These are phyloP conservation scores for Xylaria longipes DNA, from an alignment of 495 filamentous ascomycete genomes.

Conservation along the genomic window DNA sequence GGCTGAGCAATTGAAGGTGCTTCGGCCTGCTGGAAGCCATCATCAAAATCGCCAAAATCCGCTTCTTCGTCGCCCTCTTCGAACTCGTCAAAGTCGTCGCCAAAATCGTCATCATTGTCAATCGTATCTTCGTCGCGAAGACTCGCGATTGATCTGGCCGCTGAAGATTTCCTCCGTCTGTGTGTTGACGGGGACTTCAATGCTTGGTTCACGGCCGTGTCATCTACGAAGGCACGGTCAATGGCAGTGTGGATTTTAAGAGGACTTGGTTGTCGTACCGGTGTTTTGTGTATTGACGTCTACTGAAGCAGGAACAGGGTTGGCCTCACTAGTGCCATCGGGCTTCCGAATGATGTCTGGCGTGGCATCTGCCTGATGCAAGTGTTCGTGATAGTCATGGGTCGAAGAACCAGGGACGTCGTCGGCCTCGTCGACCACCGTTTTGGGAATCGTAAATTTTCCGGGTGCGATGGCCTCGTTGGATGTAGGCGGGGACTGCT, in stretches of 20 bases:
- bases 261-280: conserved; percentile 47
- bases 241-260: conserved; percentile 43
- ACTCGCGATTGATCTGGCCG: conserved; percentile 41
- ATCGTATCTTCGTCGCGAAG: conserved; percentile 49
- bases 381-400: conserved; percentile 45
- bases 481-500: conserved; percentile 44
- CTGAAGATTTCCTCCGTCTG: conserved; percentile 49
- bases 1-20: conserved; percentile 53
- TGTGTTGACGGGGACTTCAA: conserved; percentile 36
- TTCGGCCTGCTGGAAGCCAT: conserved; percentile 75
- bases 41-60: conserved; percentile 92
- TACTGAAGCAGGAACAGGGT: conserved; percentile 34
- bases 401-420: conserved; percentile 50
- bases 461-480: conserved; percentile 29
- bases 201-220: conserved; percentile 42
- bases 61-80: conserved; percentile 77
- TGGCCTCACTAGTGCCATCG: conserved; percentile 44
- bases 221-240: conserved; percentile 48
- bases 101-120: conserved; percentile 63
- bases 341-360: conserved; percentile 57
- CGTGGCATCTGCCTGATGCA: conserved; percentile 52
- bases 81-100: conserved; percentile 97
- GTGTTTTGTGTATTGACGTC: conserved; percentile 39
- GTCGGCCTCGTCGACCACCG: conserved; percentile 55
- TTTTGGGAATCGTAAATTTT: conserved; percentile 47